Evolutionary conservation across 140 eudicot species (phyloP).

Genomic region (Oenanthe javanica): DNA sequence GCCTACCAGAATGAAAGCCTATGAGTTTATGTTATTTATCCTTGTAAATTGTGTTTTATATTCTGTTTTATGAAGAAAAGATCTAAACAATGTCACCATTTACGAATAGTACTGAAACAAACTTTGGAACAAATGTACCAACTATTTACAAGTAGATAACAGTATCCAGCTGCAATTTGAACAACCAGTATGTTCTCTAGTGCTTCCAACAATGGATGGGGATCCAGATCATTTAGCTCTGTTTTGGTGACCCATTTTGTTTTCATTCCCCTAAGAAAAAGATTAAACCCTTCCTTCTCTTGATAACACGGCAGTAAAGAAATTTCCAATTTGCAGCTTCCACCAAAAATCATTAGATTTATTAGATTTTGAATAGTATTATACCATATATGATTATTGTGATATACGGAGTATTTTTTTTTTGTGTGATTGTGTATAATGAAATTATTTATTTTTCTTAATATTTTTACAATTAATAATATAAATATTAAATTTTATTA

Average conservation of each 20-base stretch:
- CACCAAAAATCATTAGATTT: slow-evolving; percentile 43
- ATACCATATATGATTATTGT: too few species aligned
- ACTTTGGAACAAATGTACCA: slow-evolving; percentile 20
- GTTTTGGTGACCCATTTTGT: slow-evolving; percentile 86
- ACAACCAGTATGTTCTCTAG: slow-evolving; percentile 86
- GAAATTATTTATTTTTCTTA: too few species aligned
- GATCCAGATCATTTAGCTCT: slow-evolving; percentile 68
- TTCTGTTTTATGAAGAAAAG: background rate
- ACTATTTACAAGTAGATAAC: slow-evolving; percentile 84
- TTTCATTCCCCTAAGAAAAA: slow-evolving; percentile 88
- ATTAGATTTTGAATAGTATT: too few species aligned
- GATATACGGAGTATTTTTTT: too few species aligned
- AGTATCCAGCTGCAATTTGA: slow-evolving; percentile 97
- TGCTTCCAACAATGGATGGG: slow-evolving; percentile 78
- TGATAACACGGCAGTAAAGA: slow-evolving; percentile 91
- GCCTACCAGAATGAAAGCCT: too few species aligned
- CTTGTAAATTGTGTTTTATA: too few species aligned
- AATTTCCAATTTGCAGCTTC: slow-evolving; percentile 93
- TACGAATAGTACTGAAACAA: background rate
- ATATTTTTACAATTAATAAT: too few species aligned
- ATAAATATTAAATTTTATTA: too few species aligned
- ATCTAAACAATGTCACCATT: background rate
- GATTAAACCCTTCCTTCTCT: slow-evolving; percentile 92
- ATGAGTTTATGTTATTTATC: background rate
- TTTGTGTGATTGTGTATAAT: too few species aligned